These are phyloP conservation scores for Cladophialophora yegresii DNA, from an alignment of 2,329 filamentous ascomycete genomes.

Conservation along the genomic window DNA sequence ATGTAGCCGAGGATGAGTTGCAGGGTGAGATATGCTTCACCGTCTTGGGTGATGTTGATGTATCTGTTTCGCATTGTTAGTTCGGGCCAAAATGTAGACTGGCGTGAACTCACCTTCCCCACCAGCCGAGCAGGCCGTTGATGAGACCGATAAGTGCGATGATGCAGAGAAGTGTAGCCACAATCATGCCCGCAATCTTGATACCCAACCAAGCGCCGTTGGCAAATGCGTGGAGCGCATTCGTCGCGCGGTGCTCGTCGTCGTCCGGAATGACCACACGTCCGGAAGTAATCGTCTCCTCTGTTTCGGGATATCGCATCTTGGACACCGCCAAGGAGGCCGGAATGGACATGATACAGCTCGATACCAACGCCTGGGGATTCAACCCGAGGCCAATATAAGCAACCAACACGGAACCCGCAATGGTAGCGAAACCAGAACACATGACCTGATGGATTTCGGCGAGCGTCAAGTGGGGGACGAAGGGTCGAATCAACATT, in stretches of 20 bases:
- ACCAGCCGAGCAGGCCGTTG: slow-evolving; percentile 80
- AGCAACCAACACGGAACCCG: slow-evolving; percentile 80
- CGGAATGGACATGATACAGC: slow-evolving; percentile 94
- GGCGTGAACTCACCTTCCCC: slow-evolving; percentile 73
- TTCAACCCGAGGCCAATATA: slow-evolving; percentile 85
- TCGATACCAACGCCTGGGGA: slow-evolving; percentile 80
- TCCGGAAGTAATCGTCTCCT: slow-evolving; percentile 81
- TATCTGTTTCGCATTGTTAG: slow-evolving; percentile 53
- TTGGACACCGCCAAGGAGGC: slow-evolving; percentile 88
- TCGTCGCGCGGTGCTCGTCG: slow-evolving; percentile 72
- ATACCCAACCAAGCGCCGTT: slow-evolving; percentile 83
- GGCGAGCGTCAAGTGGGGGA: slow-evolving; percentile 79
- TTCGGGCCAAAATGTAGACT: not conserved
- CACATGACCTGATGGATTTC: slow-evolving; percentile 93
- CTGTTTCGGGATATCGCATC: slow-evolving; percentile 82
- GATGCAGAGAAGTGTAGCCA: slow-evolving; percentile 78
- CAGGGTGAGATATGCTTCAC: slow-evolving; percentile 67
- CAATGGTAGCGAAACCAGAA: slow-evolving; percentile 89
- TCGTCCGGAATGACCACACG: slow-evolving; percentile 79
- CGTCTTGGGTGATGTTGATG: slow-evolving; percentile 62
- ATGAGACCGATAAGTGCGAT: slow-evolving; percentile 73
- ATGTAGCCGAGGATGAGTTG: slow-evolving; percentile 75
- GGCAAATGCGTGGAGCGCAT: slow-evolving; percentile 80
- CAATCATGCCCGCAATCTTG: slow-evolving; percentile 82
- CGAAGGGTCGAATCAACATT: slow-evolving; percentile 86